Base-by-base conservation (phyloP, 768 basidiomycete genomes). In the Suillus occidentalis region DNA sequence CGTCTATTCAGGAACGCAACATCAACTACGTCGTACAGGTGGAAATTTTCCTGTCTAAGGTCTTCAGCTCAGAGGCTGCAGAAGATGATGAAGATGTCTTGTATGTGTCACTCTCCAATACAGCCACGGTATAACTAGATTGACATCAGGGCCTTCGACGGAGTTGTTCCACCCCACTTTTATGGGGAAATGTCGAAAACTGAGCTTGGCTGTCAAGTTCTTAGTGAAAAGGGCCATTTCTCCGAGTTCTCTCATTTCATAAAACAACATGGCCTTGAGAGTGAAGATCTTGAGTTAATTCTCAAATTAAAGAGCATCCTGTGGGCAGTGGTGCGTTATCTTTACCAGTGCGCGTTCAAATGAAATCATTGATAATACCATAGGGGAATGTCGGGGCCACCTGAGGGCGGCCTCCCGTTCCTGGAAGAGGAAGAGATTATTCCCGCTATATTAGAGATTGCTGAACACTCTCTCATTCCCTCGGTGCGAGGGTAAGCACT, bases 171-270 rank as follows among this genome's bases (percentile, higher is more conserved):
- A 3, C 88, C 92, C 2, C 96, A 99, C 75, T 99, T 99, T 77
- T 97, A 98, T 71, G 97, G 97, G 25, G 97, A 98, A 76, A 92
- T 99, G 85, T 90, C 95, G 55, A 98, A 97, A 76, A 99, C 97
- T 4, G 91, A 92, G 63, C 89, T 96, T 58, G 97, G 97, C 0
- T 97, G 95, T 76, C 91, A 92, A 72, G 88, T 95, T 12, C 79
- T 99, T 47, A 87, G 89, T 65, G 95, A 96, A 65, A 95, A 91
- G 69, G 93, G 93, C 0, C 94, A 99, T 73, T 95, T 99, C 71
- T 73, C 84, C 6, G 94, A 97, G 67, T 98, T 98, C 71, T 89
- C 94, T 1, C 89, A 93, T 65, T 92, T 97, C 70, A 92, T 99
- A 61, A 85, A 93, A 28, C 86, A 89, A 65, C 95, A 99, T 74